These are phyloP conservation scores for Cyclotella atomus DNA, from an alignment of 108 stramenopile species.

Conservation along the genomic window DNA sequence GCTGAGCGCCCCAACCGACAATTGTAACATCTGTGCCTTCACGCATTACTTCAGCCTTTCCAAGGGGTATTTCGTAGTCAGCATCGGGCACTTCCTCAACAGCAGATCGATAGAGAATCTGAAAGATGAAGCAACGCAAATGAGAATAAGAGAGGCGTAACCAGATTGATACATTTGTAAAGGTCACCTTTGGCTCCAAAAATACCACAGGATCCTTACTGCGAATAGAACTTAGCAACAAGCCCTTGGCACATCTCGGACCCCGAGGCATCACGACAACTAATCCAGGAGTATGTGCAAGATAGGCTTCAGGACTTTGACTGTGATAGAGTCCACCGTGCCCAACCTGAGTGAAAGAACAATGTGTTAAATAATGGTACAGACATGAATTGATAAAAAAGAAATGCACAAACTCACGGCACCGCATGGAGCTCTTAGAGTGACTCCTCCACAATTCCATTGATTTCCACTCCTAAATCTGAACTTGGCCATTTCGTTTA, in stretches of 20 bases:
- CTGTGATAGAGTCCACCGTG: conserved; percentile 95
- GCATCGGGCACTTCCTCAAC: conserved; percentile 94
- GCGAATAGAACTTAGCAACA: conserved; percentile 89
- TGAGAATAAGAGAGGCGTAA: too few relatives aligned
- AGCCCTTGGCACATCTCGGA: conserved; percentile 93
- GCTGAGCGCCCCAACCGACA: conserved; percentile 93
- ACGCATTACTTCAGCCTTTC: conserved; percentile 89
- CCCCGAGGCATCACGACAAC: conserved; percentile 96
- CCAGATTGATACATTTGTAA: too few relatives aligned
- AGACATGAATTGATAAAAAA: too few relatives aligned
- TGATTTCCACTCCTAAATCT: conserved; percentile 93
- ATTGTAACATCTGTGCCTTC: conserved; percentile 92
- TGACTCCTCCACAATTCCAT: conserved; percentile 96
- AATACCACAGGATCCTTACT: conserved; percentile 95
- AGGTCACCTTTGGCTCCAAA: conserved; percentile 97
- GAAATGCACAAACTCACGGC: conserved; percentile 94
- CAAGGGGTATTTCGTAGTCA: conserved; percentile 93
- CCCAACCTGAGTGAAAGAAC: conserved; percentile 52
- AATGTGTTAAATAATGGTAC: too few relatives aligned
- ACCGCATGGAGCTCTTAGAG: conserved; percentile 92
- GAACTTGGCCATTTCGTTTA: conserved; percentile 98
- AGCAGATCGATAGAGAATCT: conserved; percentile 92
- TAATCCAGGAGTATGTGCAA: conserved; percentile 94
- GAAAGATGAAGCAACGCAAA: background rate
- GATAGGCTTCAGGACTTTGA: conserved; percentile 96